A percentile compares a stretch with the other conserved stretches of the same genome.
These are phyloP conservation scores for Neofusicoccum cordaticola DNA, from an alignment of 2,329 filamentous ascomycete genomes.

Conservation along the genomic window DNA sequence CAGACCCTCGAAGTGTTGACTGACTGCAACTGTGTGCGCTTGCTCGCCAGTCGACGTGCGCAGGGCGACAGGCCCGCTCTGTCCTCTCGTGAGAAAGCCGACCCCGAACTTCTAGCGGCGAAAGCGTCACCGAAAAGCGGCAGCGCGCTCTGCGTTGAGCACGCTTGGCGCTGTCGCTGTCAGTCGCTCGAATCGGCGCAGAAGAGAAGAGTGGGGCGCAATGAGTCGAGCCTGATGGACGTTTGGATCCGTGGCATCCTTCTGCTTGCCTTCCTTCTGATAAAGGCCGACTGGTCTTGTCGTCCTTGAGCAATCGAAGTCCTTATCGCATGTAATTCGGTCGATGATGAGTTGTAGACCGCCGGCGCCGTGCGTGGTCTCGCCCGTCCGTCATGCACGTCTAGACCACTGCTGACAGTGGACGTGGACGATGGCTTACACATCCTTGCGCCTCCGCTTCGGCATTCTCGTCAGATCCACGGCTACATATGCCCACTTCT, in stretches of 20 bases:
- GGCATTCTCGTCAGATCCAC: too few relatives aligned
- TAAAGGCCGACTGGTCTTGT: neutral
- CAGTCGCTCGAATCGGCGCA: neutral
- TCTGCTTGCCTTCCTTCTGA: neutral
- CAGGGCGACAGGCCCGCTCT: too few relatives aligned
- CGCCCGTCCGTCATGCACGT: neutral
- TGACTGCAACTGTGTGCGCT: too few relatives aligned
- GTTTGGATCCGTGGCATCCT: too few relatives aligned
- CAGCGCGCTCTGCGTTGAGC: neutral
- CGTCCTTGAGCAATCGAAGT: too few relatives aligned
- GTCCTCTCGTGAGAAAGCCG: too few relatives aligned
- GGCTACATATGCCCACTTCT: too few relatives aligned
- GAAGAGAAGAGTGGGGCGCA: too few relatives aligned
- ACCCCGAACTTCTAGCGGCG: neutral
- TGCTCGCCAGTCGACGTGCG: too few relatives aligned
- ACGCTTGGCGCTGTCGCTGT: neutral
- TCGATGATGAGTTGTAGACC: neutral
- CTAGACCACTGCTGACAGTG: neutral
- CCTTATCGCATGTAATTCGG: too few relatives aligned
- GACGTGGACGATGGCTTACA: neutral
- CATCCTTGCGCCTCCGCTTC: neutral
- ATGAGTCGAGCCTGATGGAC: neutral
- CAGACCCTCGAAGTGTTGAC: too few relatives aligned
- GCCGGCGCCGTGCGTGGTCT: neutral
- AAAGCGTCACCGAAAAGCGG: neutral